Conservation (phyloP, 2,329 filamentous ascomycete species). For the Cladophialophora yegresii region DNA sequence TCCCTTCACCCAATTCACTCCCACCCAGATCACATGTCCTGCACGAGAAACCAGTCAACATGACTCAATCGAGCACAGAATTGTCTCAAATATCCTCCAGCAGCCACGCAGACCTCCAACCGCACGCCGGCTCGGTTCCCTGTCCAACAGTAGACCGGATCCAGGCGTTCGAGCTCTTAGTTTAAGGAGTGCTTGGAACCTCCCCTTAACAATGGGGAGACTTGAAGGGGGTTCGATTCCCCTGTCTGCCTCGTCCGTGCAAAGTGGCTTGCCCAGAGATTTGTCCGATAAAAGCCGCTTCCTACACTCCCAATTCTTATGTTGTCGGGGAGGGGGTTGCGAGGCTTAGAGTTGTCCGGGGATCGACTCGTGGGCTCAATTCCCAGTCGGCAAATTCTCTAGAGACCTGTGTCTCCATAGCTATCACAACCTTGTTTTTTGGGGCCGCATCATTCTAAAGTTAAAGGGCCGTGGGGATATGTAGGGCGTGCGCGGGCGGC, state of each 20-base stretch:
- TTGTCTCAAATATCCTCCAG: background rate
- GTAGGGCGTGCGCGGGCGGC: too few relatives aligned
- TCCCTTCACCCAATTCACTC: too few relatives aligned
- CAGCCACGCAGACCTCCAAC: background rate
- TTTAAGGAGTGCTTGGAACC: conserved; percentile 4
- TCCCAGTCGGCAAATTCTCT: background rate
- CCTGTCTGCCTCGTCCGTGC: background rate
- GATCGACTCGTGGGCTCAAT: background rate
- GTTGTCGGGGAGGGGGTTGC: background rate
- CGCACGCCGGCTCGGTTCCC: background rate
- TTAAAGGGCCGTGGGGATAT: background rate
- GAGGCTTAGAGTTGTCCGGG: background rate
- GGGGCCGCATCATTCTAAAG: background rate
- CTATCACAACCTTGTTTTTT: background rate
- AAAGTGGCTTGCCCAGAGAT: background rate
- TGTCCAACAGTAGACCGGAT: background rate
- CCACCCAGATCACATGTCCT: background rate
- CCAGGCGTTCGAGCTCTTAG: background rate
- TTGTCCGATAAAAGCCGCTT: background rate
- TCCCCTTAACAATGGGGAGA: background rate
- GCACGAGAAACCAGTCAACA: background rate
- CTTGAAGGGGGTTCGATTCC: background rate
- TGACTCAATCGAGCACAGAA: background rate
- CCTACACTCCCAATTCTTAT: background rate
- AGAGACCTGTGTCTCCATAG: background rate